Evolutionary conservation across 2,329 filamentous ascomycete species (phyloP), one percentile per base, ranked within the genome.

Genomic region (Sarocladiaceae sp.): DNA sequence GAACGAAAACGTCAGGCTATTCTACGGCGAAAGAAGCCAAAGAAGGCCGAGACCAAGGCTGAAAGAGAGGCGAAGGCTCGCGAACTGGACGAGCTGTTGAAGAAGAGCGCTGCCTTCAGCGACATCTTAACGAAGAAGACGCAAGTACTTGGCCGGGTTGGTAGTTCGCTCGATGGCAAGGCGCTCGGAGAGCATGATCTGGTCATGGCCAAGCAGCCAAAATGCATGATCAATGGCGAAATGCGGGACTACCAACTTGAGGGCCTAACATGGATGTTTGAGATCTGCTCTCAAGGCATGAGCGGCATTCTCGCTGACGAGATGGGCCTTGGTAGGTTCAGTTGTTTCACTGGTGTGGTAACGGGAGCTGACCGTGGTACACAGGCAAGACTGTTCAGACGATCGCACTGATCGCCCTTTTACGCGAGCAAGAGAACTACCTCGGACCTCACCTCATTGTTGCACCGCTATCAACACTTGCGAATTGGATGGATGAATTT

Each of bases 181-280:
- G 71, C 77, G 0, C 66, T 86, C 0, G 80, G 80, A 5, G 81
- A 84, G 55, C 82, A 84, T 52, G 79, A 91, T 51, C 69, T 97
- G 15, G 78, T 84, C 53, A 90, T 95, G 66, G 93, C 92, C 0
- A 78, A 87, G 56, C 94, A 99, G 64, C 94, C 94, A 0, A 84
- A 86, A 57, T 83, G 91, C 54, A 84, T 99, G 60, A 84, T 86
- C 1, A 90, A 90, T 4, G 94, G 94, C 1, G 87, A 85, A 3
- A 97, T 99, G 93, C 79, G 92, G 17, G 87, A 89, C 56, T 99
- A 99, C 64, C 94, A 99, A 61, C 73, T 99, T 0, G 93, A 97
- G 65, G 94, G 94, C 0, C 69, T 99, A 1, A 95, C 96, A 1
- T 99, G 94, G 94, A 86, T 99, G 75, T 96, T 88, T 60, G 90